Evolutionary conservation across 2,329 filamentous ascomycete species (phyloP).

Genomic region (Thermothelomyces thermophilus): DNA sequence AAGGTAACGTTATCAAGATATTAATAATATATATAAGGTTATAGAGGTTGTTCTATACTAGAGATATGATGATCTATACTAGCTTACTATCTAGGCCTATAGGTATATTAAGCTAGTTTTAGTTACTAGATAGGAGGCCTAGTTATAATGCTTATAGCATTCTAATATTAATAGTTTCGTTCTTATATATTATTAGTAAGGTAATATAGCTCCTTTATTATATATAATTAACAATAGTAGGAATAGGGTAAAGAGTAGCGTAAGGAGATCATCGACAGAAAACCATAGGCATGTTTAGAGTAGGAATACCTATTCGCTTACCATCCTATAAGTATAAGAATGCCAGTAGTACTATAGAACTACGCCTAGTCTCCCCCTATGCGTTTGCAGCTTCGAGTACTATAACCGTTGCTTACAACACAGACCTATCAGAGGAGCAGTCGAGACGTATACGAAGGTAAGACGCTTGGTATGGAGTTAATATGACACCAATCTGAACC

Average conservation of each 20-base stretch:
- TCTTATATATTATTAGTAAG: too few species aligned
- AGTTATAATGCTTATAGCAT: not conserved
- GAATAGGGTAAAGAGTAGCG: too few species aligned
- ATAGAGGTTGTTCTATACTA: not conserved
- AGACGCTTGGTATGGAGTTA: too few species aligned
- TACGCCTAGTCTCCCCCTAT: not conserved
- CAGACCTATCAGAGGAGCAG: too few species aligned
- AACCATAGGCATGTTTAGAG: not conserved
- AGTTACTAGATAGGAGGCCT: too few species aligned
- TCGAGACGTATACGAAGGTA: too few species aligned
- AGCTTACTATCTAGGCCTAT: not conserved
- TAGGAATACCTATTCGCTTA: not conserved
- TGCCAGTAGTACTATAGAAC: not conserved
- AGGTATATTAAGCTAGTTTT: not conserved
- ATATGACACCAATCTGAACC: too few species aligned
- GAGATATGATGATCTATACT: not conserved
- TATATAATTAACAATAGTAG: too few species aligned
- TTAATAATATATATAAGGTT: not conserved
- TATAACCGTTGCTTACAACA: not conserved
- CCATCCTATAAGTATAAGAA: not conserved
- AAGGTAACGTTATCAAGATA: not conserved
- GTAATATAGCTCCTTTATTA: too few species aligned
- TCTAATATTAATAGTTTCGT: too few species aligned
- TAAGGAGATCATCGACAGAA: not conserved
- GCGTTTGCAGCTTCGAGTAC: too few species aligned